Conservation (phyloP, 805 yeast species). For the Kregervanrija pseudodelftensis region DNA sequence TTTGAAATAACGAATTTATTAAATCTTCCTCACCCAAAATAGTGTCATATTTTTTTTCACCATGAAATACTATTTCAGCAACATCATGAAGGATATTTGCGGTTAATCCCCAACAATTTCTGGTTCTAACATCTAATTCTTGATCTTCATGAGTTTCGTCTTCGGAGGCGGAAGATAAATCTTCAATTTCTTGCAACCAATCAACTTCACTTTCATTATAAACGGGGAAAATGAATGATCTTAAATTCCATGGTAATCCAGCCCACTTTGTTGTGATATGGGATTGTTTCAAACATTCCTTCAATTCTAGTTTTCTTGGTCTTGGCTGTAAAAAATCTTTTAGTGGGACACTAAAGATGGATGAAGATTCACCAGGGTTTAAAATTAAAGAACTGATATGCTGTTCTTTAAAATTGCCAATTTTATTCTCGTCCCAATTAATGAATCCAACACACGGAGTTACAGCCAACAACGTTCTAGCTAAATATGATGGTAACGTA, state of each 20-base stretch:
- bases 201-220: slow-evolving; percentile 45
- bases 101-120: slow-evolving; percentile 79
- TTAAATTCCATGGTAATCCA: slow-evolving; percentile 57
- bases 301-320: slow-evolving; percentile 19
- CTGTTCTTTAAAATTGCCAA: slow-evolving; percentile 22
- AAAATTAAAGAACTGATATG: slow-evolving; percentile 31
- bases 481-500: slow-evolving; percentile 69
- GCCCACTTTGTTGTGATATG: slow-evolving; percentile 54
- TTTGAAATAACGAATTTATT: slow-evolving; percentile 44
- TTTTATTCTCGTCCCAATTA: slow-evolving; percentile 30
- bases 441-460: slow-evolving; percentile 71
- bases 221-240: slow-evolving; percentile 56
- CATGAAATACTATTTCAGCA: slow-evolving; percentile 47
- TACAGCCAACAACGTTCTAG: slow-evolving; percentile 77
- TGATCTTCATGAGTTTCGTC: slow-evolving; percentile 29
- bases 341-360: slow-evolving; percentile 65
- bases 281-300: slow-evolving; percentile 29
- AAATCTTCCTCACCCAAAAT: slow-evolving; percentile 60
- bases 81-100: slow-evolving; percentile 73
- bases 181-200: slow-evolving; percentile 58
- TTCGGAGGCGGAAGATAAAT: slow-evolving; percentile 53
- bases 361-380: slow-evolving; percentile 73
- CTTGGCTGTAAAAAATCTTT: slow-evolving; percentile 43
- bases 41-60: slow-evolving; percentile 21
- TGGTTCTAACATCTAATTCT: slow-evolving; percentile 38